Percentiles rank a stretch among this genome's conserved stretches.
phyloP scores from a whole-genome alignment of 805 yeast genomes.

The Naumovozyma baii region DNA sequence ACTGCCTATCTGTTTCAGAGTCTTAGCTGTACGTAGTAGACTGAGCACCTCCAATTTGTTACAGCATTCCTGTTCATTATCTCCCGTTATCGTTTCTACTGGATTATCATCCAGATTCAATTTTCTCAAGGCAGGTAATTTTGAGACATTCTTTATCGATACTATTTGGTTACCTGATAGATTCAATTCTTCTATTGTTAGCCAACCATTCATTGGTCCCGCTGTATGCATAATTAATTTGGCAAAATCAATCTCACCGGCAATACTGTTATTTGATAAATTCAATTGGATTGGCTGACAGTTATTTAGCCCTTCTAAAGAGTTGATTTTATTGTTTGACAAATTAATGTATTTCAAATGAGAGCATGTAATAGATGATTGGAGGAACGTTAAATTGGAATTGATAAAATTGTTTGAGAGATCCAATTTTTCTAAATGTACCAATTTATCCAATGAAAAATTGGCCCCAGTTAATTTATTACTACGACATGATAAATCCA shows the following conservation, averaged over 20 bases:
- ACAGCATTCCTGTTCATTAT: background rate
- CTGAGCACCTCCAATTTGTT: background rate
- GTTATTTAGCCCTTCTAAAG: slow-evolving; percentile 14
- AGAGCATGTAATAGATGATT: slow-evolving; percentile 6
- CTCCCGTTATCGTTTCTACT: slow-evolving; percentile 4
- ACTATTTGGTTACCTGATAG: slow-evolving; percentile 18
- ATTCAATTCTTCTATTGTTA: slow-evolving; percentile 16
- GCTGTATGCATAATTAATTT: slow-evolving; percentile 9
- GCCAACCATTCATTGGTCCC: slow-evolving; percentile 13
- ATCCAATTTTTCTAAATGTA: slow-evolving; percentile 3
- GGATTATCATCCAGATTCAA: slow-evolving; percentile 21
- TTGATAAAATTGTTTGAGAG: slow-evolving; percentile 14
- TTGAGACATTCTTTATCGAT: slow-evolving; percentile 13
- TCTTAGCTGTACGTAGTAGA: background rate
- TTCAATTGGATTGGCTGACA: slow-evolving; percentile 13
- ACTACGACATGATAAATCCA: slow-evolving; percentile 7
- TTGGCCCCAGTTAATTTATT: slow-evolving; percentile 3
- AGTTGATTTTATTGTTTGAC: slow-evolving; percentile 16
- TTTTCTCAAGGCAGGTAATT: slow-evolving; percentile 11
- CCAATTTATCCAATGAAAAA: slow-evolving; percentile 2
- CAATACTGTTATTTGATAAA: slow-evolving; percentile 16
- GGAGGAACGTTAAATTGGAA: slow-evolving; percentile 9
- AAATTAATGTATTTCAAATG: slow-evolving; percentile 15
- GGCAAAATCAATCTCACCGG: slow-evolving; percentile 21
- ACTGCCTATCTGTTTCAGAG: background rate